Conservation (phyloP, 2,329 filamentous ascomycete genomes). For the Davidsoniella neocaledoniae region DNA sequence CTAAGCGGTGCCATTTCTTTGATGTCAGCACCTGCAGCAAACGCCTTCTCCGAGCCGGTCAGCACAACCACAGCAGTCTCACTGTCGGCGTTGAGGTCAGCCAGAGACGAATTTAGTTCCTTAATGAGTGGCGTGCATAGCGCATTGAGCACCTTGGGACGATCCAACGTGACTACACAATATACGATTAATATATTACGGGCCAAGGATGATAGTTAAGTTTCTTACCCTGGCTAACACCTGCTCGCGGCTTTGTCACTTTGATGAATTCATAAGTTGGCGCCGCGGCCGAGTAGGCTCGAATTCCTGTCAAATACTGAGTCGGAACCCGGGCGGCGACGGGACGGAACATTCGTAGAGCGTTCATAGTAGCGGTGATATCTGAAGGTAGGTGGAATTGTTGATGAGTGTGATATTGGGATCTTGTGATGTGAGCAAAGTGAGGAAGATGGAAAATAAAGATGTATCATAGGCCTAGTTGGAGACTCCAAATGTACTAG, state of each 20-base stretch:
- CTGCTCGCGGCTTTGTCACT: constrained; percentile 67
- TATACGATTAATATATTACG: constrained; percentile 2
- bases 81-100: constrained; percentile 50
- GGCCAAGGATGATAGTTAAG: background rate
- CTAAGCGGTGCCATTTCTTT: constrained; percentile 95
- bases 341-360: background rate
- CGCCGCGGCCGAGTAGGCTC: constrained; percentile 15
- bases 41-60: constrained; percentile 78
- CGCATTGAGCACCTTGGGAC: constrained; percentile 89
- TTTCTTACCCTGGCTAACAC: constrained; percentile 65
- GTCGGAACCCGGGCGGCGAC: no score
- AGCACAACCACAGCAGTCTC: constrained; percentile 63
- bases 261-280: constrained; percentile 63
- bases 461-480: no score
- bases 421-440: no score
- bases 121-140: constrained; percentile 78
- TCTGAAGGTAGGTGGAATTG: background rate
- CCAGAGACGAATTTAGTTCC: constrained; percentile 71
- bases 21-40: constrained; percentile 93
- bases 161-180: constrained; percentile 66
- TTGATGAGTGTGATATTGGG: no score
- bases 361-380: background rate
- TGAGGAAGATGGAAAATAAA: no score
- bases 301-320: background rate
- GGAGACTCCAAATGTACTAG: no score